A percentile compares a stretch with the other conserved stretches of the same genome.
These are phyloP conservation scores for Penicillium maclennaniae DNA, from an alignment of 495 filamentous ascomycete species.

Conservation along the genomic window DNA sequence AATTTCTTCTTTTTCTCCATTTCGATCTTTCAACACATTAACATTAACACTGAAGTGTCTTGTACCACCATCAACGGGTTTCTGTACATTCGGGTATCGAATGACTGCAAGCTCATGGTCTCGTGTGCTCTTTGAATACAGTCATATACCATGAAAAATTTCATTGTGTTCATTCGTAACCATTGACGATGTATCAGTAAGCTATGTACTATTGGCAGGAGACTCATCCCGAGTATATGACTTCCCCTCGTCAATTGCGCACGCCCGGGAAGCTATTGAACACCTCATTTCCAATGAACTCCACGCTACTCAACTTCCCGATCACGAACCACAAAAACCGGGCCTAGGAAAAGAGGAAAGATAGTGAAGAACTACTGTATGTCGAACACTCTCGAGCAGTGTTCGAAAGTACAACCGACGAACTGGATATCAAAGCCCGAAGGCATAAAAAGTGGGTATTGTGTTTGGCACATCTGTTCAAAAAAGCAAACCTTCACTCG, in stretches of 20 bases:
- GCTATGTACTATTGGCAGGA: background rate
- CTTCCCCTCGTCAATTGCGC: background rate
- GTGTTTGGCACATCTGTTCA: background rate
- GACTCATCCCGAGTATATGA: background rate
- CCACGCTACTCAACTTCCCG: background rate
- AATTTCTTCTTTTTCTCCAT: conserved; percentile 5
- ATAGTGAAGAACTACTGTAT: too few relatives aligned
- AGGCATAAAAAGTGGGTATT: conserved; percentile 10
- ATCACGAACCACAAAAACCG: background rate
- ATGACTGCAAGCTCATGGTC: background rate
- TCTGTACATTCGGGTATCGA: conserved; percentile 8
- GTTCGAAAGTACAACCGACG: background rate
- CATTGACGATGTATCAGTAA: conserved; percentile 5
- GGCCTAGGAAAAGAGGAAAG: background rate
- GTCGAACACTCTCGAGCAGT: background rate
- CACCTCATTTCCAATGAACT: background rate
- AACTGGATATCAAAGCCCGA: conserved; percentile 9
- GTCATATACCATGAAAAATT: background rate
- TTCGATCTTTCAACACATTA: conserved; percentile 17
- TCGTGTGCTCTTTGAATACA: background rate
- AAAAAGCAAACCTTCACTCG: background rate
- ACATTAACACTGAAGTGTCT: conserved; percentile 14
- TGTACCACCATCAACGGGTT: conserved; percentile 21
- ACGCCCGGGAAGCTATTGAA: background rate
- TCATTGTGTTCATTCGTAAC: background rate